Evolutionary conservation across 768 basidiomycete species (phyloP), one percentile per base, ranked within the genome.

Genomic region (Tubosaeta brunneosetosa): DNA sequence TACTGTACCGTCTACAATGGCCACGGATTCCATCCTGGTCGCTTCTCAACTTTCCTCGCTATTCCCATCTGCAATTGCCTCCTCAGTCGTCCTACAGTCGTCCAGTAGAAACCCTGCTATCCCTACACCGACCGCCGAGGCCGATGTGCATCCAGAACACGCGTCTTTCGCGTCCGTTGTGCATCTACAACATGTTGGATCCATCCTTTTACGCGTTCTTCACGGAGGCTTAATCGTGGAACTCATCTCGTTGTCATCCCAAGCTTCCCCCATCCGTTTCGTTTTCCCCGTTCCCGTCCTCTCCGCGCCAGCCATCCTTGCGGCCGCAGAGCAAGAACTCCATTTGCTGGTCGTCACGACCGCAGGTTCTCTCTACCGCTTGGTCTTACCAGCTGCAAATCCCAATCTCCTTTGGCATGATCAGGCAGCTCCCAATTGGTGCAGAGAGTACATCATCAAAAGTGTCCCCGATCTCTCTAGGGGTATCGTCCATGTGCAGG

Each of bases 221-320:
- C 85, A 92, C 55, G 82, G 79, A 42, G 86, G 85, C 25, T 70
- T 83, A 56, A 84, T 91, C 46, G 68, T 91, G 40, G 89, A 94
- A 62, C 79, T 94, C 43, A 64, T 84, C 34, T 88, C 90, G n/a
- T 73, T 91, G 42, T 81, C 87, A 6, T 76, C 78, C 1, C 73
- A 81, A 57, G 72, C 84, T 3, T 74, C 78, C 31, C 83, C 90
- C 16, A 77, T 92, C 56, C 83, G 89, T 52, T 82, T 94, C 65
- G 76, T 88, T 57, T 90, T 91, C 60, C 89, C 90, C 34, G 81
- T 86, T 10, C 63, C 78, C 34, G 68, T 93, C 46, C 67, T 89
- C 26, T 75, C 84, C 12, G 71, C 77, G 44, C 90, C 91, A 3
- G 78, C 83, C 19, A 63, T 92, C 47, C 79, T 87, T 61, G 64